Conservation (phyloP, 139 green algal genomes). For the Pleodorina starrii region DNA sequence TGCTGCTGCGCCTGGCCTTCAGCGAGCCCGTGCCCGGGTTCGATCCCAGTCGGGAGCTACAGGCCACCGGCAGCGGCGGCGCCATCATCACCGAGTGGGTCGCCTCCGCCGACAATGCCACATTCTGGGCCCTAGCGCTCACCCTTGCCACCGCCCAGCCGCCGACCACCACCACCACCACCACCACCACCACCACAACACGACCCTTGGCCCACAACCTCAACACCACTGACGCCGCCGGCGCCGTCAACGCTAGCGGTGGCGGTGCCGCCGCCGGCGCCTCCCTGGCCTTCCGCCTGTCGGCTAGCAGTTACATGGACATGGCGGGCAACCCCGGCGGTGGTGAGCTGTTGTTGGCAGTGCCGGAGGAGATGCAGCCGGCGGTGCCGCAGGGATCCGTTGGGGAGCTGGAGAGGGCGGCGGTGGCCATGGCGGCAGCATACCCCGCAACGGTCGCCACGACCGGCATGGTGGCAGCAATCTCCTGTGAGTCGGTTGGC, state of each 20-base stretch:
- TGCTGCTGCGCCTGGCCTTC: background rate
- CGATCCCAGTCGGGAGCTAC: background rate
- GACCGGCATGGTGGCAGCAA: background rate
- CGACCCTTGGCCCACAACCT: background rate
- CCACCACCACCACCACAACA: background rate
- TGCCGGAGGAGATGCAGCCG: background rate
- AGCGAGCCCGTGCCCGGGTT: slow-evolving; percentile 1
- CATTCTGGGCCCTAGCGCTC: slow-evolving; percentile 17
- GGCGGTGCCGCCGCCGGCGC: background rate
- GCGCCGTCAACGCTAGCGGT: no score
- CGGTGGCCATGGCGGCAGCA: background rate
- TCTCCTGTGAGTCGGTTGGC: slow-evolving; percentile 4
- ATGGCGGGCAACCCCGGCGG: background rate
- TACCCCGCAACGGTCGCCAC: background rate
- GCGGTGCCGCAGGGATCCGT: no score
- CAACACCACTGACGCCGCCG: no score
- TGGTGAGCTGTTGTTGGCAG: background rate
- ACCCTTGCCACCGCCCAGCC: background rate
- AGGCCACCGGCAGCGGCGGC: background rate
- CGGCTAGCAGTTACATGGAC: background rate
- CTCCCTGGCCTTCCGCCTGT: background rate
- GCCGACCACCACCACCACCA: background rate
- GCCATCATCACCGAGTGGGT: background rate
- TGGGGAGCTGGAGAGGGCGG: background rate
- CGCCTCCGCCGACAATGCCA: background rate